Conservation (phyloP, 2,329 filamentous ascomycete species). For the Davidsoniella australis region DNA sequence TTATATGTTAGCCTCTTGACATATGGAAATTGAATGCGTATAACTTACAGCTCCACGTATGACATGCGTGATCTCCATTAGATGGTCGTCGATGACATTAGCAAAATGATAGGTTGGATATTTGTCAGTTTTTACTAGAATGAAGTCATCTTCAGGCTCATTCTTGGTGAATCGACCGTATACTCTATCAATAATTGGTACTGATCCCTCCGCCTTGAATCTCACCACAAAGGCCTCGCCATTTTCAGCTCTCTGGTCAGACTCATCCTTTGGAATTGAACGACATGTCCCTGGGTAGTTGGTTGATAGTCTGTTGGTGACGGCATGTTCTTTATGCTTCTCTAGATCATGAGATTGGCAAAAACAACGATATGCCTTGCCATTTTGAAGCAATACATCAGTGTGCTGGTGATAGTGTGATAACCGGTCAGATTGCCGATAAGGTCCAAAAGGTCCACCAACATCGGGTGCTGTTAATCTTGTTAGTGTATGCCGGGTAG, state of each 20-base stretch:
- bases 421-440: constrained; percentile 56
- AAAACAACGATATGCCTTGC: constrained; percentile 83
- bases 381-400: constrained; percentile 47
- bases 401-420: constrained; percentile 56
- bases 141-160: constrained; percentile 56
- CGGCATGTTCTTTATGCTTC: constrained; percentile 44
- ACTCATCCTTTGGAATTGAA: constrained; percentile 46
- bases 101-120: constrained; percentile 93
- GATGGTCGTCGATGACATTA: constrained; percentile 89
- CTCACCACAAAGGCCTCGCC: constrained; percentile 64
- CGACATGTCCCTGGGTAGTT: constrained; percentile 51
- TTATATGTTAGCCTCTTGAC: not conserved
- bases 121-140: constrained; percentile 80
- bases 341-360: constrained; percentile 59
- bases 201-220: constrained; percentile 38
- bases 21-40: not conserved
- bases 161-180: constrained; percentile 50
- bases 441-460: constrained; percentile 69
- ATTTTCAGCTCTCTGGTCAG: constrained; percentile 48
- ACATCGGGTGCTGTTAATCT: constrained; percentile 49
- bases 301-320: constrained; percentile 29
- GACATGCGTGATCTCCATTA: constrained; percentile 92
- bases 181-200: constrained; percentile 44
- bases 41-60: constrained; percentile 59
- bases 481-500: constrained; percentile 13